Base-by-base conservation (phyloP, 2,329 filamentous ascomycete genomes). In the Colletotrichum echinochloae region DNA sequence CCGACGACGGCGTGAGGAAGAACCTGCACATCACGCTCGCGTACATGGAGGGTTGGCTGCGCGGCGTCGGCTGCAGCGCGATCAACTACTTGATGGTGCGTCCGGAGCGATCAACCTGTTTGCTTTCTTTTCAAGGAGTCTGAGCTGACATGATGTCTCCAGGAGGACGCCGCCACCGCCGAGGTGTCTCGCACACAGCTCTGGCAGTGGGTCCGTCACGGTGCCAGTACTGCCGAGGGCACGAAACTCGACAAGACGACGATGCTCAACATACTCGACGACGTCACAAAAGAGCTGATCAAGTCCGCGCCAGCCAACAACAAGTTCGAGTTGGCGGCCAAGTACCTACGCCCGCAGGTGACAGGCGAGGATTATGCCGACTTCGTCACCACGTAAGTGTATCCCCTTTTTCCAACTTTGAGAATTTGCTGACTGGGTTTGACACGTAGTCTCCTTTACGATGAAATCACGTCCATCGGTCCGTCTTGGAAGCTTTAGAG, bases 21-120 rank as follows among this genome's bases (percentile, higher is more conserved):
- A 97, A 97, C 84, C 84, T 97, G 73, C 94, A 93, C 82, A 97
- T 97, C 74, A 94, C 94, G 41, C 87, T 97, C 1, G 90, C 91
- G 55, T 97, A 97, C 82, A 97, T 97, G 93, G 94, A 97, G 82
- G 94, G 92, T 65, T 97, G 94, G 94, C 87, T 97, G 65, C 91
- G 93, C 66, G 94, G 94, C 26, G 87, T 97, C n/a, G 94, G 94
- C 60, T 97, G 94, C 77, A 93, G 97, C 69, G 94, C 94, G 26
- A 96, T 97, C 82, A 96, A 97, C 86, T 95, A 91, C 80, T 85
- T 97, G 61, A 97, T 97, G 94, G 79, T 81, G 60, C 44, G 48
- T 20, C 4, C 26, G 37, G 1, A 20, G 51, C 4, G 28, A 12
- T 12, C 52, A 5, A n/a, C 2, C 11, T 52, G 3, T 23, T 37